Base-by-base conservation (phyloP, 352 stramenopile genomes). In the Phytophthora boehmeriae region DNA sequence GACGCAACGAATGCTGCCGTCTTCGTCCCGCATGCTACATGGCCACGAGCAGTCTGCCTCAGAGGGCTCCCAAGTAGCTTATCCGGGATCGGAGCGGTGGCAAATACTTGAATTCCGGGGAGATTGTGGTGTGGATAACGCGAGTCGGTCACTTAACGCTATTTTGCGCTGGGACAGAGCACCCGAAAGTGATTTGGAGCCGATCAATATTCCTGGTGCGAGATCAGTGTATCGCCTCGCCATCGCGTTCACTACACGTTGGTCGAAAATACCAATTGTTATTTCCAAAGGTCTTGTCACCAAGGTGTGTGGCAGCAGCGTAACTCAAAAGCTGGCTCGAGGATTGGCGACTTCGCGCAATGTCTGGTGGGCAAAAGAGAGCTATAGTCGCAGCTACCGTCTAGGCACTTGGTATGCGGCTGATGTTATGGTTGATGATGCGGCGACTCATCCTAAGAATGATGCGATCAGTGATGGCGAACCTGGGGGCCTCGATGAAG, bases 321-420 rank as follows among this genome's bases (percentile, higher is more conserved):
- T 87, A 11, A 71, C 65, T 0, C 80, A 90, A 45, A 78, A 80
- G 1, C 68, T 90, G 10, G 71, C 71, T 1, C 66, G 76, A 10
- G 81, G 84, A 2, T 66, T 80, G 38, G 80, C 83, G 27, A 59
- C 53, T 8, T 73, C 78, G 2, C 59, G 82, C 5, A 92, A 71
- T 1, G 73, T 75, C 16, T 95, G 84, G 86, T 95, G 86, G 86
- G 84, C 80, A 0, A 76, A 82, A n/a, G 86, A 95, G 55, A 88
- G 78, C 20, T 92, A 77, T 49, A 93, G 84, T 51, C 71, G 86
- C 13, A 83, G 73, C 51, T 92, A 88, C 52, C 76, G 83, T 1
- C 56, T 93, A 8, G 86, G 86, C 2, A 89, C 84, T 1, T 95
- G 84, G 86, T 95, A 90, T 47, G 73, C 69, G 0, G 73, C 73